These are phyloP conservation scores for Erigeron philadelphicus DNA, from an alignment of 140 eudicot genomes.

Conservation along the genomic window DNA sequence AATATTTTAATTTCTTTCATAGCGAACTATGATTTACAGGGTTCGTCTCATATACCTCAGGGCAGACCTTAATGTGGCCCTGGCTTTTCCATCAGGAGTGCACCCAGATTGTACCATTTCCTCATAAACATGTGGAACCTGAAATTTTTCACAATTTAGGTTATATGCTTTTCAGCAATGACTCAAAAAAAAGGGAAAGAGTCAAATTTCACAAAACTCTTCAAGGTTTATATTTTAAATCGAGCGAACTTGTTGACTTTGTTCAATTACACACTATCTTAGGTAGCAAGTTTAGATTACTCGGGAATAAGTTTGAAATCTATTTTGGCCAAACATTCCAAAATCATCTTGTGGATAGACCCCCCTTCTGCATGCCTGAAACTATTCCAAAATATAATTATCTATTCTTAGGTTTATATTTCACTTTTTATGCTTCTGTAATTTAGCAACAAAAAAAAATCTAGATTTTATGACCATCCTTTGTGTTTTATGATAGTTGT, in stretches of 20 bases:
- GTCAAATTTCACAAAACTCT: not conserved
- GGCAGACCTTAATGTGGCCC: conserved; percentile 90
- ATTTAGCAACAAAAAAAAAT: not conserved
- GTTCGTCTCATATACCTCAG: conserved; percentile 72
- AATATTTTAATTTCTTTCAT: not conserved
- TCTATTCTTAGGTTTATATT: not conserved
- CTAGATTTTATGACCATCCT: not conserved
- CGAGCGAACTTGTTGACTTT: not conserved
- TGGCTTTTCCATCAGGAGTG: conserved; percentile 82
- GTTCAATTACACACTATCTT: not conserved
- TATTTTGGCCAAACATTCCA: not conserved
- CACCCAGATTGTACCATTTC: conserved; percentile 86
- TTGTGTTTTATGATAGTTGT: conserved; percentile 10
- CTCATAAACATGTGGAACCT: conserved; percentile 90
- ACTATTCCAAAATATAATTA: not conserved
- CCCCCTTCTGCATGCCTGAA: not conserved
- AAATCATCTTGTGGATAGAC: not conserved
- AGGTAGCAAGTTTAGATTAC: not conserved
- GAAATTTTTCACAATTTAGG: conserved; percentile 27
- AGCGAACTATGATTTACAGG: conserved; percentile 33
- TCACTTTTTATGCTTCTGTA: not conserved
- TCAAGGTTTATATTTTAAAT: not conserved
- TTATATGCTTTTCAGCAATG: not conserved
- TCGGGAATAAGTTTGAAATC: not conserved
- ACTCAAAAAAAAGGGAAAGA: not conserved